phyloP scores from a whole-genome alignment of 1,284 basidiomycete genomes.

The Marasmius oreades region DNA sequence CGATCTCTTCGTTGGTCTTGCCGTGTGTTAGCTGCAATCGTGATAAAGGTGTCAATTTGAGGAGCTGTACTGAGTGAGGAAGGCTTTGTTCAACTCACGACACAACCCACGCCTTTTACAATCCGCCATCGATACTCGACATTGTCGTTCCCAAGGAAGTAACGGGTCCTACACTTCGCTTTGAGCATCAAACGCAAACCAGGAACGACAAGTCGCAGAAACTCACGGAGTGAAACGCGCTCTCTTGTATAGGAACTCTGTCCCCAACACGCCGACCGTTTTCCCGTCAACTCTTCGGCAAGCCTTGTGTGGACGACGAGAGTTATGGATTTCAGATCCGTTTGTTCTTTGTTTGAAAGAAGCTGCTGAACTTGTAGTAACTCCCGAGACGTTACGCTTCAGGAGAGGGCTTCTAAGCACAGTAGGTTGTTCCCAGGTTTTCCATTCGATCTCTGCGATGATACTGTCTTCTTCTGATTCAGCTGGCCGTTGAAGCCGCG shows the following conservation, averaged over 20 bases:
- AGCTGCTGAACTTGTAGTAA: not conserved
- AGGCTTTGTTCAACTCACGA: conserved; percentile 28
- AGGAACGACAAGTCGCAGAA: not conserved
- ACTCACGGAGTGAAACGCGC: conserved; percentile 43
- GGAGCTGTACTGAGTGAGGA: not conserved
- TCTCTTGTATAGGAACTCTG: conserved; percentile 42
- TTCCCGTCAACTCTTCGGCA: not conserved
- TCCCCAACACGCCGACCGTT: conserved; percentile 32
- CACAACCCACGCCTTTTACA: conserved; percentile 35
- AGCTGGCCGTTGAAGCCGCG: conserved; percentile 36
- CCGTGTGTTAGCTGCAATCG: conserved; percentile 32
- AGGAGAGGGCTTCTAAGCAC: conserved; percentile 41
- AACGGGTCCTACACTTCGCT: conserved; percentile 34
- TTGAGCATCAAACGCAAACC: not conserved
- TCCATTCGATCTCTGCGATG: conserved; percentile 49
- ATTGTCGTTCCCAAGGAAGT: conserved; percentile 48
- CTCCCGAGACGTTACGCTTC: conserved; percentile 15
- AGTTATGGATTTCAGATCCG: not conserved
- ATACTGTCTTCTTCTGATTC: conserved; percentile 33
- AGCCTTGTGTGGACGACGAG: not conserved
- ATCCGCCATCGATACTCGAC: conserved; percentile 50
- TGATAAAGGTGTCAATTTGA: not conserved
- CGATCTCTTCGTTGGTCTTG: conserved; percentile 37
- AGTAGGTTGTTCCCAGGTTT: conserved; percentile 35
- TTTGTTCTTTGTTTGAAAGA: not conserved